Conservation (phyloP, 768 basidiomycete species). For the Kwoniella mangroviensis region DNA sequence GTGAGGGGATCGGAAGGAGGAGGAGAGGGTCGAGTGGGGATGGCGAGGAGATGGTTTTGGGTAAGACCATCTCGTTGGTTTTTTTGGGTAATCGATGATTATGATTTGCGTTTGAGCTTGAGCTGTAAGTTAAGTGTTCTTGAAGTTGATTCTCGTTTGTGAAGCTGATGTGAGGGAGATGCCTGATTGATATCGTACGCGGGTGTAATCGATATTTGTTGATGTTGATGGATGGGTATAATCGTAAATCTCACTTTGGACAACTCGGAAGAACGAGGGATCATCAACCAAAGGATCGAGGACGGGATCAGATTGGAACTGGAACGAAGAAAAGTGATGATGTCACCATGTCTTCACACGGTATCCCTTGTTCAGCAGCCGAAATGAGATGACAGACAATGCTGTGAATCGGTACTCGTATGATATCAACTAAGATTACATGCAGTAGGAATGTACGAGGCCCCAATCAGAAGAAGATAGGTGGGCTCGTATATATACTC, state of each 20-base stretch:
- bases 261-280: neutral
- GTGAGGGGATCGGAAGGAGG: slow-evolving; percentile 38
- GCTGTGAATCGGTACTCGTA: too few relatives aligned
- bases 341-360: neutral
- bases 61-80: slow-evolving; percentile 36
- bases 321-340: neutral
- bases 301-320: neutral
- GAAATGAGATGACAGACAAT: too few relatives aligned
- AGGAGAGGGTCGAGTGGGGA: slow-evolving; percentile 45
- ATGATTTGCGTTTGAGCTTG: neutral
- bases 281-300: neutral
- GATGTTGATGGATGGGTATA: neutral
- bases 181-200: neutral
- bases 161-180: neutral
- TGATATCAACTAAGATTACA: too few relatives aligned
- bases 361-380: too few relatives aligned
- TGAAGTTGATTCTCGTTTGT: too few relatives aligned
- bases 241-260: neutral
- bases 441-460: too few relatives aligned
- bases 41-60: slow-evolving; percentile 27
- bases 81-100: neutral
- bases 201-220: neutral
- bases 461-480: too few relatives aligned
- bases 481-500: too few relatives aligned
- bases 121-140: too few relatives aligned